phyloP scores from a whole-genome alignment of 441 rosid species.

The Syzygium syzygioides region DNA sequence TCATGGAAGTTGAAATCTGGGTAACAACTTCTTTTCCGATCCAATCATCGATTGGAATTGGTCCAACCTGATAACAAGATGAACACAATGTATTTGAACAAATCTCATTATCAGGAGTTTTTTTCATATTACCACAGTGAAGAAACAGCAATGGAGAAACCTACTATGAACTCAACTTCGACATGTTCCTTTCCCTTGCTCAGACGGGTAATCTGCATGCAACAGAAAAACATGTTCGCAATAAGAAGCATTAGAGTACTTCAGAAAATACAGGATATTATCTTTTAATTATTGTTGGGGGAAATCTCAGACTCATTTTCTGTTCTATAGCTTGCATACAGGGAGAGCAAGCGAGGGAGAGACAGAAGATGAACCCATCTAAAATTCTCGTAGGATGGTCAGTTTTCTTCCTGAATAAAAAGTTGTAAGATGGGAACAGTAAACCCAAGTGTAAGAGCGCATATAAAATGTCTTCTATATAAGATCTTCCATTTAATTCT shows the following conservation, averaged over 20 bases:
- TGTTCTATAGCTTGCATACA: background rate
- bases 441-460: background rate
- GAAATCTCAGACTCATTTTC: background rate
- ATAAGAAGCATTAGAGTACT: background rate
- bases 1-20: slow-evolving; percentile 65
- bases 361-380: background rate
- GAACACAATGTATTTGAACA: background rate
- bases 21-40: slow-evolving; percentile 87
- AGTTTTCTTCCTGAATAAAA: background rate
- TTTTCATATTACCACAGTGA: background rate
- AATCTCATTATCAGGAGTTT: background rate
- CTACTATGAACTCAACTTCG: slow-evolving; percentile 95
- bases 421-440: background rate
- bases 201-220: slow-evolving; percentile 67
- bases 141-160: slow-evolving; percentile 18
- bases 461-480: background rate
- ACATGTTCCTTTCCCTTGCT: slow-evolving; percentile 89
- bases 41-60: slow-evolving; percentile 76
- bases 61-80: slow-evolving; percentile 61
- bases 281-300: background rate
- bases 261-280: background rate
- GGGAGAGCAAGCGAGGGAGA: background rate
- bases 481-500: background rate
- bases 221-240: background rate
- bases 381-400: background rate